Evolutionary conservation across 176 grass and related monocot species (phyloP).

Genomic region (Juncus effusus): DNA sequence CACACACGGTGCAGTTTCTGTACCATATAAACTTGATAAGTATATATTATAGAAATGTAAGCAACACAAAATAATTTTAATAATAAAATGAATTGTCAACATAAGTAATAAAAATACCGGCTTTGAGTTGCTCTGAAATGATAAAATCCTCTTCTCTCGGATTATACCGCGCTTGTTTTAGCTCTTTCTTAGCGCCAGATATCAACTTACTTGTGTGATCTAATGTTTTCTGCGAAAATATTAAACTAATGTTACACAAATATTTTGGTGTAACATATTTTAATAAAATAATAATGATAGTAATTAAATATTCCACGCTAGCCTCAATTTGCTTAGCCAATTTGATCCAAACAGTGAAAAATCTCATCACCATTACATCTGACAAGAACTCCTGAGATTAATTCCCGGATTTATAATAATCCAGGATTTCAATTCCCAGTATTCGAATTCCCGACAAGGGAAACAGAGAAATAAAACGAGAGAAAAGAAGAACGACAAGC

Average conservation of each 20-base stretch:
- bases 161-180: slow-evolving; percentile 75
- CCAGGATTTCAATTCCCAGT: too few relatives aligned
- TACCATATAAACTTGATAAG: not conserved
- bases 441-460: too few relatives aligned
- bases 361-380: too few relatives aligned
- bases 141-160: slow-evolving; percentile 79
- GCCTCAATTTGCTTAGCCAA: too few relatives aligned
- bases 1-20: slow-evolving; percentile 99
- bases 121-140: slow-evolving; percentile 89
- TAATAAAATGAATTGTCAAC: not conserved
- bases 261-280: too few relatives aligned
- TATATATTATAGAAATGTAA: not conserved
- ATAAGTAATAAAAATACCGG: slow-evolving; percentile 37
- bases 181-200: slow-evolving; percentile 58
- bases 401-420: too few relatives aligned
- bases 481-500: too few relatives aligned
- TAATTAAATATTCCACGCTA: too few relatives aligned
- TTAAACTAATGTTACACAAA: not conserved
- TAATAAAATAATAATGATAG: too few relatives aligned
- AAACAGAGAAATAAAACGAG: too few relatives aligned
- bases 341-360: too few relatives aligned
- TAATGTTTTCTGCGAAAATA: slow-evolving; percentile 56
- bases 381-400: too few relatives aligned
- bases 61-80: not conserved
- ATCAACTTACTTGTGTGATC: slow-evolving; percentile 68